These are phyloP conservation scores for Astragalus glycyphyllos DNA, from an alignment of 306 rosid genomes.

Conservation along the genomic window DNA sequence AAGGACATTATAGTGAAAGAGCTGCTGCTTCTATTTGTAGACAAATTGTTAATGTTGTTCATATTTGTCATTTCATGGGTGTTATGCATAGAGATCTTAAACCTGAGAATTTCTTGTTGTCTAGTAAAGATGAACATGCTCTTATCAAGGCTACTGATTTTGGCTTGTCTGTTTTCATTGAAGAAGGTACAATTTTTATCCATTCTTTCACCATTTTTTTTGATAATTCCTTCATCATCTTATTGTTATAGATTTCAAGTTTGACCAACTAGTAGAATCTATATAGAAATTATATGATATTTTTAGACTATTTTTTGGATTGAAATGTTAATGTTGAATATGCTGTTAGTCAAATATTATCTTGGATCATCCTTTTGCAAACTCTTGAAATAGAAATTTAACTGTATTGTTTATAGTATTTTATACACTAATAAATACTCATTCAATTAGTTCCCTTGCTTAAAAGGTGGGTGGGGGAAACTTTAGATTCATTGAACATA, in stretches of 20 bases:
- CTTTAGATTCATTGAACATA: conserved; percentile 7
- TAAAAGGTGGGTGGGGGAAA: conserved; percentile 31
- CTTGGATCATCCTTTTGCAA: too few relatives aligned
- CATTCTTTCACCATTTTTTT: conserved; percentile 8
- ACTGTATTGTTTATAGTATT: too few relatives aligned
- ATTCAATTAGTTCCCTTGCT: conserved; percentile 9
- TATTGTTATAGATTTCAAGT: too few relatives aligned
- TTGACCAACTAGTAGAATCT: background rate
- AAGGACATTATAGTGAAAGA: conserved; percentile 87
- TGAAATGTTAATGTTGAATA: too few relatives aligned
- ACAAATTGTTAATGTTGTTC: conserved; percentile 84
- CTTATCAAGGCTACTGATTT: conserved; percentile 91
- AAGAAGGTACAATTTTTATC: conserved; percentile 68
- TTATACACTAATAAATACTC: too few relatives aligned
- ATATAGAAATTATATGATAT: background rate
- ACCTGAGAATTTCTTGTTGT: conserved; percentile 92
- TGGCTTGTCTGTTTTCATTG: conserved; percentile 88
- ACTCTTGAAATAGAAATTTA: conserved; percentile 22
- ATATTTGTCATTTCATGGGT: conserved; percentile 90
- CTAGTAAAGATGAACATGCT: conserved; percentile 76
- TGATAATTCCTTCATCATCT: too few relatives aligned
- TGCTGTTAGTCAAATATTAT: too few relatives aligned
- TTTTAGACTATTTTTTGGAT: background rate
- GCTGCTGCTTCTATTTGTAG: conserved; percentile 88
- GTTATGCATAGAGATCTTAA: conserved; percentile 95